Evolutionary conservation across 1,139 yeast genomes (phyloP), one percentile per base, ranked within the genome.

Genomic region (Blastobotrys indianensis): DNA sequence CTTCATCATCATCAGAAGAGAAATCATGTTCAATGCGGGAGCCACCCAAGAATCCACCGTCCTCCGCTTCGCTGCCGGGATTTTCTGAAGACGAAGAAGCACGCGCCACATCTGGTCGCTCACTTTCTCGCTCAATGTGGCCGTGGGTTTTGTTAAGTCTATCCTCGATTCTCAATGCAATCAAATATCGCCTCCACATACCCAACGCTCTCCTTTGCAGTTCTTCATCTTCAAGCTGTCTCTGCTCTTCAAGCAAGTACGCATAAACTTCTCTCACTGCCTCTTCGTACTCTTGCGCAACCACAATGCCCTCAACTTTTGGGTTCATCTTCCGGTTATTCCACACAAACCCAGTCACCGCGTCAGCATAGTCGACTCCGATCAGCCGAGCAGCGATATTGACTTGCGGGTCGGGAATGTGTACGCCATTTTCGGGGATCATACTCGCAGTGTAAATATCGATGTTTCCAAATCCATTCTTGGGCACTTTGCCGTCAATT

Each of bases 271-370:
- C 68, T 25, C 68, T 59, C 32, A 88, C 72, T 0, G 95, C 95
- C 36, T 85, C 94, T 51, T 70, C 69, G 53, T 68, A 78, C 55
- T 82, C 82, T 30, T 60, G 58, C 2, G 84, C 82, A 8, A 90
- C 79, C 2, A 92, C 83, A 25, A 88, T 75, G 1, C 98, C 98
- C 2, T 82, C 80, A 44, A 81, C 77, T 47, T 72, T 70, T 0
- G 95, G 94, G 16, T 79, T 79, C 0, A 84, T 66, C 39, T 75
- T 60, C 3, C 60, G 52, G 10, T 51, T 47, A 11, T 54, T 73
- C 63, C 85, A 92, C 49, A 85, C 92, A 67, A 94, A 90, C 0
- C 94, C 88, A 3, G 82, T 80, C 3, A 90, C 87, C 0, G 97
- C 97, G 41, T 78, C 80, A 0, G 96, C 97, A 66, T 74, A 88